Percentiles rank a stretch among this genome's conserved stretches.
Conservation (phyloP, 805 yeast species). For the Yamadazyma sp. region DNA sequence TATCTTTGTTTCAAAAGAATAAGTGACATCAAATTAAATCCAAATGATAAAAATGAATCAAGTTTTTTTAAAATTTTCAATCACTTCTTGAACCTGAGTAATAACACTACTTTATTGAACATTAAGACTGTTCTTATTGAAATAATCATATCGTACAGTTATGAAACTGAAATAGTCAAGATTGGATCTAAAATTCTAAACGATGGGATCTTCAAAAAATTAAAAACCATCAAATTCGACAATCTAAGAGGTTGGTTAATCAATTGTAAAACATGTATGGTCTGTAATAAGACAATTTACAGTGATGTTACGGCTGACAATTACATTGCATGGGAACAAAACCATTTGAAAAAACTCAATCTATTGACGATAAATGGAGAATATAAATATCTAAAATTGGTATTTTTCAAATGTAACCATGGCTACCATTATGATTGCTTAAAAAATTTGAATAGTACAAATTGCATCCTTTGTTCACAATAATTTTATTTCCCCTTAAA, state of each 20-base stretch:
- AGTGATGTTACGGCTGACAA: constrained; percentile 47
- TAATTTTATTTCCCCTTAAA: too few species aligned
- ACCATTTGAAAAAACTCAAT: constrained; percentile 15
- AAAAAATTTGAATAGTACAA: constrained; percentile 36
- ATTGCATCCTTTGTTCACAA: too few species aligned
- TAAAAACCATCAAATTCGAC: constrained; percentile 39
- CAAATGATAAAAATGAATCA: constrained; percentile 16
- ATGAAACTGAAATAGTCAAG: constrained; percentile 56
- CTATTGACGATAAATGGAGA: constrained; percentile 1
- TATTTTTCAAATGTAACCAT: constrained; percentile 64
- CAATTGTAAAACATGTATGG: constrained; percentile 56
- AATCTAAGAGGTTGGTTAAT: constrained; percentile 59
- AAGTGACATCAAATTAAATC: constrained; percentile 24
- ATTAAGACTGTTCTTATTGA: constrained; percentile 59
- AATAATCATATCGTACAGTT: constrained; percentile 58
- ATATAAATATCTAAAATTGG: constrained; percentile 32
- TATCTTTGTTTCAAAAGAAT: constrained; percentile 31
- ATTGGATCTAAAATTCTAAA: constrained; percentile 55
- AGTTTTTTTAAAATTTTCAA: constrained; percentile 57
- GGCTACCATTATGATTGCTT: constrained; percentile 62
- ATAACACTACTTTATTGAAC: constrained; percentile 53
- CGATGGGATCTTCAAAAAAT: constrained; percentile 48
- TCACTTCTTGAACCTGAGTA: constrained; percentile 48
- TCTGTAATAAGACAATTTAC: constrained; percentile 73
- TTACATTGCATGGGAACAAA: constrained; percentile 57